A percentile compares a stretch with the other conserved stretches of the same genome.
Evolutionary conservation across 2,329 filamentous ascomycete genomes (phyloP).

Genomic region (Pseudocercospora musae): DNA sequence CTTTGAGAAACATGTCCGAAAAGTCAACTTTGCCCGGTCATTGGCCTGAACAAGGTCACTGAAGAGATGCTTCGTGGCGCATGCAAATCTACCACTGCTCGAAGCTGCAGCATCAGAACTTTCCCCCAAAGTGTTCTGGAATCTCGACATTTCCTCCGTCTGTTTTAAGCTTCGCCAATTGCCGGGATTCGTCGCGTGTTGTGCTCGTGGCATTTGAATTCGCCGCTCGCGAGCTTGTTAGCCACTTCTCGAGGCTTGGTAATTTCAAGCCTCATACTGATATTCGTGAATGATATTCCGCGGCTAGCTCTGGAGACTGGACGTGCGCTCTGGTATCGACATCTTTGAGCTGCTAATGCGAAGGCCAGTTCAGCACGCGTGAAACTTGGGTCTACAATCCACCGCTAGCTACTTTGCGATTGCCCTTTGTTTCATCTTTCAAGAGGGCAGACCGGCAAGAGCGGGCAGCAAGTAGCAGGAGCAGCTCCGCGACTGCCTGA

Average conservation of each 20-base stretch:
- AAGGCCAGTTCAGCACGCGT: not conserved
- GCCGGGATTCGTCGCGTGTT: conserved; percentile 1
- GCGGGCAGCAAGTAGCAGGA: not conserved
- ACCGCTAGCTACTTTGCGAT: too few species aligned
- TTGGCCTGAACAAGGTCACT: not conserved
- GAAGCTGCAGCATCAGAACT: not conserved
- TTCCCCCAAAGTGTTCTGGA: not conserved
- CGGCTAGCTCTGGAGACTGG: not conserved
- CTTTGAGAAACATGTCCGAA: conserved; percentile 3
- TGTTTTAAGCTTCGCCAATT: not conserved
- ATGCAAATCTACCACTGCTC: not conserved
- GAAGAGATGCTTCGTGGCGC: not conserved
- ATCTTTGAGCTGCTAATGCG: too few species aligned
- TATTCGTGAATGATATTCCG: not conserved
- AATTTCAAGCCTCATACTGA: not conserved
- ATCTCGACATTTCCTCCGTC: not conserved
- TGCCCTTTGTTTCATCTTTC: not conserved
- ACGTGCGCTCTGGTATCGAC: too few species aligned
- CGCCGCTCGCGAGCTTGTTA: conserved; percentile 6
- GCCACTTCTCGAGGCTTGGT: not conserved
- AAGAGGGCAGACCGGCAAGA: not conserved
- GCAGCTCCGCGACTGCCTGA: not conserved
- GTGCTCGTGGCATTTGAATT: conserved; percentile 3
- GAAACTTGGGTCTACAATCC: not conserved
- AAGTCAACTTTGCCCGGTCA: not conserved